A percentile compares a stretch with the other conserved stretches of the same genome.
Evolutionary conservation across 192 early-diverging fungal genomes (phyloP).

Genomic region (Coemansia sp.): DNA sequence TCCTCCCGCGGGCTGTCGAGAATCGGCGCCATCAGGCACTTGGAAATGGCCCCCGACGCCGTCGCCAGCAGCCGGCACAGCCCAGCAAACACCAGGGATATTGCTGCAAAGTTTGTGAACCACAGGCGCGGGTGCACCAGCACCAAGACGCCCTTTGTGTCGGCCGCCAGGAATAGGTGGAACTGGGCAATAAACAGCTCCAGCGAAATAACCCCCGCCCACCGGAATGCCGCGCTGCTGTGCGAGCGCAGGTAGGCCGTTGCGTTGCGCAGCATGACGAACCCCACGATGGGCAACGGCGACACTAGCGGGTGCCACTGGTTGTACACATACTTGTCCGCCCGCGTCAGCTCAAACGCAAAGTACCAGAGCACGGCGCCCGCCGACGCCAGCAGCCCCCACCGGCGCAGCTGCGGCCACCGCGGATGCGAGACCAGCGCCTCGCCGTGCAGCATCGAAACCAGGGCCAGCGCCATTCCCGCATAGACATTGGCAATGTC

Average conservation of each 20-base stretch:
- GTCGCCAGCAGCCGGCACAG: conserved; percentile 47
- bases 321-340: conserved; percentile 61
- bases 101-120: conserved; percentile 48
- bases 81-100: conserved; percentile 49
- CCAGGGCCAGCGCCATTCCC: conserved; percentile 61
- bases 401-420: conserved; percentile 38
- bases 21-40: conserved; percentile 19
- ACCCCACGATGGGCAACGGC: conserved; percentile 54
- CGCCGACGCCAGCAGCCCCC: conserved; percentile 24
- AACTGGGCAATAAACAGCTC: conserved; percentile 78
- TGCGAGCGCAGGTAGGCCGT: conserved; percentile 51
- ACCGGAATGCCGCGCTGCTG: conserved; percentile 51
- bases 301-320: conserved; percentile 61
- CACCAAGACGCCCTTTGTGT: conserved; percentile 68
- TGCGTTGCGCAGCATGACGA: conserved; percentile 63
- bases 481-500: conserved; percentile 65
- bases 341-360: conserved; percentile 45
- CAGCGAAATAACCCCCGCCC: conserved; percentile 59
- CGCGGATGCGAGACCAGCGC: conserved; percentile 23
- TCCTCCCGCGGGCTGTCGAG: not conserved
- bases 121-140: conserved; percentile 49
- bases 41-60: conserved; percentile 36
- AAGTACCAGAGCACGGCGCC: conserved; percentile 52
- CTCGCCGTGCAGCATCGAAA: conserved; percentile 38
- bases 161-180: conserved; percentile 70